Percentiles rank a stretch among this genome's conserved stretches.
These are phyloP conservation scores for Ceratocystis alfenasii DNA, from an alignment of 2,329 filamentous ascomycete species.

Conservation along the genomic window DNA sequence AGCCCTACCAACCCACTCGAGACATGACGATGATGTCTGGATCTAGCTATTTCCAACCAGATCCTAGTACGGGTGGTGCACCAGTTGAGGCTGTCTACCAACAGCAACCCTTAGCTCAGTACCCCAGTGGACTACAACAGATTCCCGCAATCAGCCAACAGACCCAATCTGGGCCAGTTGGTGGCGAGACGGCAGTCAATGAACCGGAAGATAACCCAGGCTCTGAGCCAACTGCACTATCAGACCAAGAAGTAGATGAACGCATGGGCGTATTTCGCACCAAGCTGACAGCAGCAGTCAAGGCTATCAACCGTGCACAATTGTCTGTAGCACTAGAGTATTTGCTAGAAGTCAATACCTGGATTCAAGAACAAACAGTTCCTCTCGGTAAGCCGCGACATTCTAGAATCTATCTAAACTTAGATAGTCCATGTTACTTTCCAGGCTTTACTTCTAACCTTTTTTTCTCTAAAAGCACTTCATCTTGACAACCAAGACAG, in stretches of 20 bases:
- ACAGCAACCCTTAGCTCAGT: conserved; percentile 6
- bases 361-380: conserved; percentile 7
- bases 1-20: not conserved
- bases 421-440: not conserved
- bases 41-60: conserved; percentile 10
- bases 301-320: not conserved
- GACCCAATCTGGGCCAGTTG: conserved; percentile 3
- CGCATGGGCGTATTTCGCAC: conserved; percentile 5
- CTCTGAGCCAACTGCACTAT: not conserved
- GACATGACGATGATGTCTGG: conserved; percentile 11
- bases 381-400: conserved; percentile 5
- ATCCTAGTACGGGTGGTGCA: not conserved
- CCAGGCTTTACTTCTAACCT: not conserved
- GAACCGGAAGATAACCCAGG: not conserved
- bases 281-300: not conserved
- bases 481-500: conserved; percentile 22
- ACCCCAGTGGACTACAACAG: conserved; percentile 1
- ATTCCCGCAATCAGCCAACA: conserved; percentile 2
- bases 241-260: conserved; percentile 8
- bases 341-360: conserved; percentile 2
- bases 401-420: not conserved
- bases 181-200: not conserved
- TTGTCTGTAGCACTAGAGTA: not conserved
- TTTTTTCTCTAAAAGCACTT: conserved; percentile 12
- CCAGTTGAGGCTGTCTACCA: conserved; percentile 8